Evolutionary conservation across 306 rosid species (phyloP).

Genomic region (Fragaria vesca): DNA sequence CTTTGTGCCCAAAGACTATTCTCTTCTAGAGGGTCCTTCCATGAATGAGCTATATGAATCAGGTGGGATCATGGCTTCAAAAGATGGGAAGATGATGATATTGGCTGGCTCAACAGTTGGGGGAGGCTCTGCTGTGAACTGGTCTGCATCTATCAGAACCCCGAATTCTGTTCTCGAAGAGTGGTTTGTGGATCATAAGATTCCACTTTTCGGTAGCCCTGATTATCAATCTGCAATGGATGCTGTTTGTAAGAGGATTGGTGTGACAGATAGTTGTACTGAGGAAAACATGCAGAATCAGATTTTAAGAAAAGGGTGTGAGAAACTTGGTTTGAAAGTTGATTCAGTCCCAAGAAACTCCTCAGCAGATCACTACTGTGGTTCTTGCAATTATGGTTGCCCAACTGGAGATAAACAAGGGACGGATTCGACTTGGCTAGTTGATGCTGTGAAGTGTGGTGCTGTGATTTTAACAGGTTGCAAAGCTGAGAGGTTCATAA

Average conservation of each 20-base stretch:
- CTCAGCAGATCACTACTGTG: conserved; percentile 71
- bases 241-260: conserved; percentile 66
- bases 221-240: conserved; percentile 76
- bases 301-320: conserved; percentile 70
- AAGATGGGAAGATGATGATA: conserved; percentile 72
- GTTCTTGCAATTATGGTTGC: conserved; percentile 78
- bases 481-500: conserved; percentile 66
- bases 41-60: conserved; percentile 67
- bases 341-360: conserved; percentile 67
- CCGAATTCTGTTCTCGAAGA: conserved; percentile 66
- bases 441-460: conserved; percentile 67
- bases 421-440: conserved; percentile 77
- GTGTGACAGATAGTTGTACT: conserved; percentile 54
- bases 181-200: conserved; percentile 67
- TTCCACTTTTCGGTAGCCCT: conserved; percentile 57
- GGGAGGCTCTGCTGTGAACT: conserved; percentile 90
- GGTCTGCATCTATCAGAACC: conserved; percentile 88
- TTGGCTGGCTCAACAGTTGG: conserved; percentile 92
- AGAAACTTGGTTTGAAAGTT: conserved; percentile 63
- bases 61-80: conserved; percentile 55
- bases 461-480: conserved; percentile 83
- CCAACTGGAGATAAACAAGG: conserved; percentile 77
- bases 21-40: conserved; percentile 81
- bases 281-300: conserved; percentile 68
- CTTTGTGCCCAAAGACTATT: conserved; percentile 72